Conservation (phyloP, 495 filamentous ascomycete species). For the Aspergillus conjunctus region DNA sequence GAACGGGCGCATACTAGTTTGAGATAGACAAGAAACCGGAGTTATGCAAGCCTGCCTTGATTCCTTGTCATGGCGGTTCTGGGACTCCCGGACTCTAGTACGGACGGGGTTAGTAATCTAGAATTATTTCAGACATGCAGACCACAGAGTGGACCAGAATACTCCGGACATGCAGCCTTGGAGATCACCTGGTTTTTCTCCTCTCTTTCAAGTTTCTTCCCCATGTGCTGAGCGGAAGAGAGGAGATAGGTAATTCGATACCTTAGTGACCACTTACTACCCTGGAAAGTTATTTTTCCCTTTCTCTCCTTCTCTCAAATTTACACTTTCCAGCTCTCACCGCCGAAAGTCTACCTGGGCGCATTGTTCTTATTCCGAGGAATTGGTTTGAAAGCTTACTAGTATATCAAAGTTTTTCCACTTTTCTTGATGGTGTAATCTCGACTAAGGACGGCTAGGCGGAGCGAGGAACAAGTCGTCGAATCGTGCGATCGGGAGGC, state of each 20-base stretch:
- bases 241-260: constrained; percentile 12
- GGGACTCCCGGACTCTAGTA: constrained; percentile 19
- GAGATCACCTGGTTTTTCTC: constrained; percentile 22
- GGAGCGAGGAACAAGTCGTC: not conserved
- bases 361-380: constrained; percentile 16
- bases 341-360: constrained; percentile 1
- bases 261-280: too few relatives aligned
- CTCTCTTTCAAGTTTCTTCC: not conserved
- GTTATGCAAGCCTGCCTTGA: constrained; percentile 22
- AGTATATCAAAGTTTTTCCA: constrained; percentile 20
- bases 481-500: constrained; percentile 26
- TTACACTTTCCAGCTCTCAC: constrained; percentile 12
- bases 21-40: constrained; percentile 19
- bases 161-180: constrained; percentile 25
- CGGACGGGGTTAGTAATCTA: constrained; percentile 21
- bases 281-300: not conserved
- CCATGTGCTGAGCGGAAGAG: constrained; percentile 13
- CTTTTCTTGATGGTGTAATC: constrained; percentile 11
- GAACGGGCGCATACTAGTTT: constrained; percentile 11
- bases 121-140: constrained; percentile 21
- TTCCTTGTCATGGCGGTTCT: constrained; percentile 14
- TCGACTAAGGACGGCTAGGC: not conserved
- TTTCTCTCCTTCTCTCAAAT: not conserved
- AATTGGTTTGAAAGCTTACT: constrained; percentile 1
- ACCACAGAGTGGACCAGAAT: constrained; percentile 22